Percentiles rank a stretch among this genome's conserved stretches.
Evolutionary conservation across 2,329 filamentous ascomycete genomes (phyloP).

Genomic region (Fusarium haematococcum): DNA sequence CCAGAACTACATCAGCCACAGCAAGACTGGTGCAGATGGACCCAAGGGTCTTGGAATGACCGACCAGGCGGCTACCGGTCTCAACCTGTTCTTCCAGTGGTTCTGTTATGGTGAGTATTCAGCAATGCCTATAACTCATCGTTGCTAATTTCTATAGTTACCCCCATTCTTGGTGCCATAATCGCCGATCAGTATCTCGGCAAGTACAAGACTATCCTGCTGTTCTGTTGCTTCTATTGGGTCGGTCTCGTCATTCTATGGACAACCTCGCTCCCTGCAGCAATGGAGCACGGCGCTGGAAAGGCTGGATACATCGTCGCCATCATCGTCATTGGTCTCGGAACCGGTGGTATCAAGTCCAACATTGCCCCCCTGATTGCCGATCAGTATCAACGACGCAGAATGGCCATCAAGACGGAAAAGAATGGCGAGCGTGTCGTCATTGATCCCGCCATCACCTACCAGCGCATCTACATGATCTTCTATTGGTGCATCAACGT

Average conservation of each 20-base stretch:
- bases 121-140: background rate
- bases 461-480: constrained; percentile 78
- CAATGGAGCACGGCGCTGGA: constrained; percentile 53
- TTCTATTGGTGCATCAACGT: constrained; percentile 82
- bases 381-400: constrained; percentile 71
- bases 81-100: constrained; percentile 68
- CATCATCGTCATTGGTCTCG: constrained; percentile 73
- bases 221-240: constrained; percentile 69
- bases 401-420: constrained; percentile 62
- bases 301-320: constrained; percentile 65
- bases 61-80: constrained; percentile 64
- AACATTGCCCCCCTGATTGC: constrained; percentile 71
- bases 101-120: constrained; percentile 54
- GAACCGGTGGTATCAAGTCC: constrained; percentile 77
- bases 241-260: constrained; percentile 67
- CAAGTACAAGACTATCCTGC: constrained; percentile 71
- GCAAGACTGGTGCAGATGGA: constrained; percentile 48
- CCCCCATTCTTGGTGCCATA: constrained; percentile 63
- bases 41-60: constrained; percentile 67
- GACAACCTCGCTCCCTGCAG: constrained; percentile 58
- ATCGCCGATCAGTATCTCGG: constrained; percentile 69
- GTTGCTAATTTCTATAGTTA: constrained; percentile 41
- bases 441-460: constrained; percentile 74
- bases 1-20: constrained; percentile 64
- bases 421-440: constrained; percentile 69